Evolutionary conservation across 1,284 basidiomycete species (phyloP), one percentile per base, ranked within the genome.

Genomic region (Puccinia coronata): DNA sequence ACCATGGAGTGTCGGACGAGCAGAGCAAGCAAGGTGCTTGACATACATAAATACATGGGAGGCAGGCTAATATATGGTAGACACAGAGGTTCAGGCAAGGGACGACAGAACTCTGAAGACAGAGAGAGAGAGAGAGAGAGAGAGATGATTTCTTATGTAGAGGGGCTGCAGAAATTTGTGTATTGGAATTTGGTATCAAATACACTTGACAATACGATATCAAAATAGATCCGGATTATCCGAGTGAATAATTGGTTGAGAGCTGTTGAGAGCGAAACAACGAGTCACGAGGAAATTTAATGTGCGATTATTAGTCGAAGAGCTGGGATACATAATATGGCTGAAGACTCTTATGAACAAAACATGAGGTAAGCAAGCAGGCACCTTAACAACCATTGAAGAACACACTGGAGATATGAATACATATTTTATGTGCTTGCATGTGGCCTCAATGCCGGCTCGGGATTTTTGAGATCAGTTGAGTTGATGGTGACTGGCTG

Each of bases 41-140:
- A 61, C 34, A 36, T 61, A 61, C 28, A 36, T 61, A 61, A 61
- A 61, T 61, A 34, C 59, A 61, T 61, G 59, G 59, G 59, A 36
- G 59, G n/a, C n/a, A n/a, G n/a, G n/a, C n/a, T n/a, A n/a, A n/a
- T n/a, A n/a, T n/a, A 25, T 47, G 16, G 8, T 47, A 28, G 25
- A 57, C 28, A 23, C 2, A 14, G 9, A 28, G 55, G n/a, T 28
- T 3, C n/a, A 36, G 59, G 31, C n/a, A 61, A 31, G 55, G 55
- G 55, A 57, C 55, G 23, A 23, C n/a, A 34, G n/a, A n/a, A n/a
- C n/a, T n/a, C n/a, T n/a, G n/a, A n/a, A 14, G 9, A 36, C 34
- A 20, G 3, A 41, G 61, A 65, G 20, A 65, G 61, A 41, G 14
- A 41, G 36, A 65, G 61, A 36, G 57, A 61, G 57, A 36, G 57